Base-by-base conservation (phyloP, 1,284 basidiomycete genomes). In the Wolfiporia cocos region DNA sequence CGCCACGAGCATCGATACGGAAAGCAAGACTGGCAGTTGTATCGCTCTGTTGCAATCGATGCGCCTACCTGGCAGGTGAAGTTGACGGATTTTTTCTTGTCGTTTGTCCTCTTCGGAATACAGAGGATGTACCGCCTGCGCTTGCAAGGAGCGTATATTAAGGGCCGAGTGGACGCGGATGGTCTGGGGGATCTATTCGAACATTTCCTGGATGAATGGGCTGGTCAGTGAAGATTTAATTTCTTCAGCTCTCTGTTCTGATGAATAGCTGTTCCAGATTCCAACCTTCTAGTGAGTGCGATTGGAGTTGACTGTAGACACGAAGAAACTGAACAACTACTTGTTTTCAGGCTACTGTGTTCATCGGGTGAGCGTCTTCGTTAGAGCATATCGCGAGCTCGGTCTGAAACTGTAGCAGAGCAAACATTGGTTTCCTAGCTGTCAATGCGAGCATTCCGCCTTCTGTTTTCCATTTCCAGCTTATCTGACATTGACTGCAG, bases 121-220 rank as follows among this genome's bases (percentile, higher is more conserved):
- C 51, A 52, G 31, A n/a, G 36, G 18, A 39, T 47, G 33, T 52
- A 54, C 32, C 47, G 51, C 18, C 31, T 45, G n/a, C 42, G 51
- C 21, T 35, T 54, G 36, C 42, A 54, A 34, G 32, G 42, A 15
- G 44, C 34, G n/a, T 42, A 48, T 24, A 45, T 47, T 5, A 37
- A 42, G n/a, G 47, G 41, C 1, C 18, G 20, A 3, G 32, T 49
- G 10, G 40, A 49, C 30, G 22, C 41, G 24, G 17, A 37, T 11
- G 47, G 37, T 17, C 39, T 49, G n/a, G 37, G 43, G 29, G 36
- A 46, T 10, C 19, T 48, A 19, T 36, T 50, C 30, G 29, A 42
- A 14, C 38, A 44, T n/a, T 48, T 48, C 23, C 26, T 49, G 22
- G 42, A 46, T 6, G 48, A 49, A 21, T 49, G 48, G 48, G 33